Base-by-base conservation (phyloP, 768 basidiomycete genomes). In the Neoboletus brunneissimus region DNA sequence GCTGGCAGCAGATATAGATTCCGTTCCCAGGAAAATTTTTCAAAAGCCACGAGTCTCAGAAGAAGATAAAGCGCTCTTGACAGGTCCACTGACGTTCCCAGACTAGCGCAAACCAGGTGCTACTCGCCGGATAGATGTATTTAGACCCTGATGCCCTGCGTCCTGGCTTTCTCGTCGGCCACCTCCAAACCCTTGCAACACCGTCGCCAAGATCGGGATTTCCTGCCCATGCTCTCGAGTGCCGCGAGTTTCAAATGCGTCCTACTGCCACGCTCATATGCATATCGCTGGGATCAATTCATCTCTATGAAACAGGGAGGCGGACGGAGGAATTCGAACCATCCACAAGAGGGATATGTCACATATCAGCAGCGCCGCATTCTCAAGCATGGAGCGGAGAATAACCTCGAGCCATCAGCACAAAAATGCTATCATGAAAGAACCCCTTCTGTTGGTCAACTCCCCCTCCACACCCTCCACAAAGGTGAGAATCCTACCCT, bases 281-380 rank as follows among this genome's bases (percentile, higher is more conserved):
- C 47, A 32, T 41, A 41, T 47, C 47, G 32, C 55, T 54, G 40
- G 31, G 29, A 46, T 50, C 55, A 45, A 29, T 66, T 67, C 65
- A 67, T 66, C 53, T 58, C 29, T 49, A 25, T 60, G 65, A 68
- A 64, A 66, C 67, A 57, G 45, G 48, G 48, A 40, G 44, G 52
- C 48, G n/a, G 46, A 37, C 53, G 34, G 56, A 50, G 54, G 58
- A 68, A 55, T 48, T 56, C 54, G 58, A 57, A 63, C 27, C 48
- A 23, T 22, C 5, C 37, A 16, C 40, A 18, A 27, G 38, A 44
- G 22, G 15, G 42, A 22, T 59, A 31, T 51, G 51, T 53, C 45
- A 67, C 55, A 55, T 46, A 61, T 52, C 53, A 57, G 9, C 52
- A 1, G 34, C 54, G 56, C 45, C 42, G 51, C 51, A 41, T 54